Evolutionary conservation across 2,329 filamentous ascomycete genomes (phyloP), one percentile per base, ranked within the genome.

Genomic region (Colletotrichum spaethianum): DNA sequence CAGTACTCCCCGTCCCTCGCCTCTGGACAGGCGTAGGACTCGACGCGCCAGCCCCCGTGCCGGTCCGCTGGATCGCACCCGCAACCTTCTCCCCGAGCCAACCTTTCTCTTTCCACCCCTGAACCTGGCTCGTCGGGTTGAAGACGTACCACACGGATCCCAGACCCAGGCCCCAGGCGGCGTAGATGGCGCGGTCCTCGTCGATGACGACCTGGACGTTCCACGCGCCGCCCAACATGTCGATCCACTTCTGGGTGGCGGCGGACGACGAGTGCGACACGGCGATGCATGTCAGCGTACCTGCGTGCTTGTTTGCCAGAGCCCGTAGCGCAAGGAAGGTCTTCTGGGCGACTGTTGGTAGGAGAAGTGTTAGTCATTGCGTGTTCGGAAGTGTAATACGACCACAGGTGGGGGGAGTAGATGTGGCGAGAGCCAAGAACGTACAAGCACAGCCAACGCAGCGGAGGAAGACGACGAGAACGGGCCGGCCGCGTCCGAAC

Each of bases 231-330:
- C 89, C 89, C 16, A 91, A 79, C 23, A 89, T 82, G 74, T 88
- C 86, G 56, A 90, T 76, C 89, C 89, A 91, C 74, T 87, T 87
- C 46, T 83, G 79, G 1, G 89, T 91, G 38, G 89, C 88, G 28
- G 84, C 81, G 4, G 82, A 79, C 11, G 89, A 90, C 48, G 89
- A 87, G 80, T 91, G 89, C 31, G 89, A 91, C 62, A 91, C 83
- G 74, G 89, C 89, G 67, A 91, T 82, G 81, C 88, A 91, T 70
- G 83, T 84, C 14, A 91, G 81, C 52, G 81, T 80, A 75, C 80
- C 79, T 63, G 85, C 81, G 75, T 89, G 83, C 62, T 85, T 86
- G 78, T 86, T 88, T 16, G 88, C 85, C 69, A 91, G 83, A 53
- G 86, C 81, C 62, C 89, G 87, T 65, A 91, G 84, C 72, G 84